Evolutionary conservation across 306 rosid genomes (phyloP).

Genomic region (Acacia acuminata): DNA sequence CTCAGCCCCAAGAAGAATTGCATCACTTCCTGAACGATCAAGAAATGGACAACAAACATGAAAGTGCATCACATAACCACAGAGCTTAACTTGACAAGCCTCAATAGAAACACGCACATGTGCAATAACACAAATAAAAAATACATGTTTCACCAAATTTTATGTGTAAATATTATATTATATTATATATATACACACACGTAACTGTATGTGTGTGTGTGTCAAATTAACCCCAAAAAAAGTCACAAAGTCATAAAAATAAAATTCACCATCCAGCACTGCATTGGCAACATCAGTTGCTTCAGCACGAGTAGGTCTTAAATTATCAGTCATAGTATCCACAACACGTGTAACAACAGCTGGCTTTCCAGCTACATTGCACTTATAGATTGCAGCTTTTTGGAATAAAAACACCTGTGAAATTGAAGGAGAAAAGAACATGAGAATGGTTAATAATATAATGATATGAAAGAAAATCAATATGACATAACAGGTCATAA

Average conservation of each 20-base stretch:
- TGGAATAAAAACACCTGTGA: constrained; percentile 84
- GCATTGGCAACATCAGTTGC: constrained; percentile 98
- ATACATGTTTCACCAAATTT: not conserved
- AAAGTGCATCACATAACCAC: not conserved
- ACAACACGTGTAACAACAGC: constrained; percentile 97
- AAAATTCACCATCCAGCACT: constrained; percentile 72
- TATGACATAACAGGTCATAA: not conserved
- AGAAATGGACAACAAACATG: not conserved
- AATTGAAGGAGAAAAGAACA: not conserved
- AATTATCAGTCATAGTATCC: constrained; percentile 92
- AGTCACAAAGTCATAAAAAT: not conserved
- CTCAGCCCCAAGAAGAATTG: constrained; percentile 93
- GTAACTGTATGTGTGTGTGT: too few species aligned
- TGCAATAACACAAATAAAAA: not conserved
- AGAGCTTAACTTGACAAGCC: not conserved
- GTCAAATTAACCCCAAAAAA: not conserved
- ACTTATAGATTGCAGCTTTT: constrained; percentile 91
- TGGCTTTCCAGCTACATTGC: constrained; percentile 96
- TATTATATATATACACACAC: too few species aligned
- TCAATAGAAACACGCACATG: not conserved
- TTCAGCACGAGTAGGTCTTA: constrained; percentile 97
- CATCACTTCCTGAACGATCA: constrained; percentile 74
- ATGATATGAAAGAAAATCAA: not conserved
- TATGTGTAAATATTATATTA: too few species aligned
- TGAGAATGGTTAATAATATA: not conserved